Evolutionary conservation across 176 grass and related monocot genomes (phyloP).

Genomic region (Neostapfia colusana): DNA sequence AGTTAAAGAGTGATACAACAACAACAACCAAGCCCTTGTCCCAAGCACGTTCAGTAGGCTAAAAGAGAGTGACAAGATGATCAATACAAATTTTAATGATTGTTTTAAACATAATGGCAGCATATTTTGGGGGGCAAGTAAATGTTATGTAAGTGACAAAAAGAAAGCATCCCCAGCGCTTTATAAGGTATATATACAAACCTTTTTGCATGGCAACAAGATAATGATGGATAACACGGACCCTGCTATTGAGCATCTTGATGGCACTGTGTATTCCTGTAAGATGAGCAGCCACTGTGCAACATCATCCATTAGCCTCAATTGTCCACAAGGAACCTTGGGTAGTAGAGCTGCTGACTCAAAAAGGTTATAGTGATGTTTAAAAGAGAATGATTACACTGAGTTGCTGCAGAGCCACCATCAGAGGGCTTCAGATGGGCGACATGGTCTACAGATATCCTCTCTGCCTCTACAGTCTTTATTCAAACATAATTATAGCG

Average conservation of each 20-base stretch:
- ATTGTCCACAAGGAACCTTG: constrained; percentile 11
- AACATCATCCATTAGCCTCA: constrained; percentile 48
- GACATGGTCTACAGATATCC: constrained; percentile 98
- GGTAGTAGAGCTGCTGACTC: neutral
- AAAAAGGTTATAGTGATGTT: constrained; percentile 17
- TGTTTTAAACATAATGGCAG: constrained; percentile 16
- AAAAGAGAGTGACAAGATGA: neutral
- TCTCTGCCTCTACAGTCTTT: constrained; percentile 98
- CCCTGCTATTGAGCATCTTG: constrained; percentile 98
- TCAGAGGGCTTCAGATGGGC: constrained; percentile 99
- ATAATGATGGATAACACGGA: constrained; percentile 89
- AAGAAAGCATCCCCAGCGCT: neutral
- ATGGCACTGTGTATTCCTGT: constrained; percentile 99
- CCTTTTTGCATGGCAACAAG: constrained; percentile 92
- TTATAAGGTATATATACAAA: constrained; percentile 4
- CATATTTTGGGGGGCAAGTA: constrained; percentile 12
- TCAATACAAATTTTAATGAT: neutral
- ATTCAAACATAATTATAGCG: constrained; percentile 35
- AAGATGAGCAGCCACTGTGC: constrained; percentile 96
- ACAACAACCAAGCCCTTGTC: too few relatives aligned
- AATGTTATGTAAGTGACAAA: constrained; percentile 16
- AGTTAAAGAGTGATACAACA: neutral
- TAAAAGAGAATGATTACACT: constrained; percentile 63
- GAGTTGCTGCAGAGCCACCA: constrained; percentile 97
- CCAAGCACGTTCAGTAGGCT: too few relatives aligned